Conservation (phyloP, 805 yeast species). For the Zygosaccharomyces bisporus region DNA sequence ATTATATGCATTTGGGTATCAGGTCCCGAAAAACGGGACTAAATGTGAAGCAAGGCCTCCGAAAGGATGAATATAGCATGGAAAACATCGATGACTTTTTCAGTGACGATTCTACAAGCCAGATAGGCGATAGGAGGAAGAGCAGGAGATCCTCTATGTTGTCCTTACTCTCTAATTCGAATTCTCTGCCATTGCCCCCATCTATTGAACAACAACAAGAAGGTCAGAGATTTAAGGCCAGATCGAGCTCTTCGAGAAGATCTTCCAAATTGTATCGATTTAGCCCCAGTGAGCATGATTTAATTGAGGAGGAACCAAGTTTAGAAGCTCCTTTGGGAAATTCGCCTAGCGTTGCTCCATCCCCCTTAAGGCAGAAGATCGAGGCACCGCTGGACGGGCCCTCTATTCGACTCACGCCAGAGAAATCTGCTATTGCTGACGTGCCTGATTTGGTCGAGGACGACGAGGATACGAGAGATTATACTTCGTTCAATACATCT, state of each 20-base stretch:
- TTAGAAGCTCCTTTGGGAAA: neutral
- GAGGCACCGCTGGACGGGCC: constrained; percentile 12
- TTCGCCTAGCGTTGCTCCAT: neutral
- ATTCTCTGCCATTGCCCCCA: constrained; percentile 1
- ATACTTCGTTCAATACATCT: constrained; percentile 34
- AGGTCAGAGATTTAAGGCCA: neutral
- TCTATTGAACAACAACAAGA: constrained; percentile 1
- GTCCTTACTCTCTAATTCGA: constrained; percentile 6
- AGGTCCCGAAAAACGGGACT: constrained; percentile 67
- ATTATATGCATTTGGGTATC: constrained; percentile 48
- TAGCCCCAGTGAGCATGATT: constrained; percentile 1
- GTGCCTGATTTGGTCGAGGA: constrained; percentile 77
- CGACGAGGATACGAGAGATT: constrained; percentile 46
- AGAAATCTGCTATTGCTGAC: constrained; percentile 23
- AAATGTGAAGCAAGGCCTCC: constrained; percentile 43
- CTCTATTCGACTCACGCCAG: constrained; percentile 22
- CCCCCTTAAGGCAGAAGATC: neutral
- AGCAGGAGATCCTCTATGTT: constrained; percentile 26
- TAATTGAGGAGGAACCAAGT: constrained; percentile 4
- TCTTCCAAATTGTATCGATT: constrained; percentile 4
- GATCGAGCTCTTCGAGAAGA: constrained; percentile 10
- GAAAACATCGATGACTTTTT: constrained; percentile 70
- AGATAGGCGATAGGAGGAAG: constrained; percentile 16
- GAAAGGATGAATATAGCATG: constrained; percentile 57
- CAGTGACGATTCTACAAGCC: constrained; percentile 41